Percentiles rank a stretch among this genome's conserved stretches.
These are phyloP conservation scores for Thraustochytrium striatum DNA, from an alignment of 352 stramenopile species.

Conservation along the genomic window DNA sequence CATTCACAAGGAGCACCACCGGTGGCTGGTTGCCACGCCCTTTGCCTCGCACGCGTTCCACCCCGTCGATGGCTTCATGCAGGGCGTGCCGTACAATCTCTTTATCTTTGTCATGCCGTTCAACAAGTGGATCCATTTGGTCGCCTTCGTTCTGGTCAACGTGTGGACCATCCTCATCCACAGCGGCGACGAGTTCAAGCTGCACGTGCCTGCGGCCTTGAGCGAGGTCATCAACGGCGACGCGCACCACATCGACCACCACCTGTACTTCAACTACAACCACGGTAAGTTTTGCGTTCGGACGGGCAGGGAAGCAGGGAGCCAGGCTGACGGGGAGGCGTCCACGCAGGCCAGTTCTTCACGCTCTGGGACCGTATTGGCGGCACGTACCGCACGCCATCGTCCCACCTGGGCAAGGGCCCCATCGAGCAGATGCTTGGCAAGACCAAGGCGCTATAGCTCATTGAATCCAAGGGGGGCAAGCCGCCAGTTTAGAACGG, in stretches of 20 bases:
- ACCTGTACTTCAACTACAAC: conserved; percentile 68
- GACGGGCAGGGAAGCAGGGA: too few species aligned
- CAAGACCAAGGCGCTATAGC: conserved; percentile 47
- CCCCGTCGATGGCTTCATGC: conserved; percentile 66
- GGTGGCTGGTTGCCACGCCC: conserved; percentile 67
- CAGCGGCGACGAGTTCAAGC: conserved; percentile 61
- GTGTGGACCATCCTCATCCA: conserved; percentile 75
- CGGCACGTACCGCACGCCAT: conserved; percentile 65
- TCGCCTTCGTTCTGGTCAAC: conserved; percentile 65
- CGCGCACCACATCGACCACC: conserved; percentile 65
- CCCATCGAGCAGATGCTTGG: conserved; percentile 47
- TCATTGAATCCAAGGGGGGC: too few species aligned
- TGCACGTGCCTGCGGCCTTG: conserved; percentile 58
- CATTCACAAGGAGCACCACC: conserved; percentile 71
- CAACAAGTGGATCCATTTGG: conserved; percentile 61
- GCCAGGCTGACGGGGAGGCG: too few species aligned
- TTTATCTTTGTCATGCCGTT: conserved; percentile 67
- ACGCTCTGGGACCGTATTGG: conserved; percentile 68
- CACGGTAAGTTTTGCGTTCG: too few species aligned
- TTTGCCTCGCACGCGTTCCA: conserved; percentile 71
- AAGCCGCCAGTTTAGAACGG: too few species aligned
- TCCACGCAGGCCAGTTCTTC: conserved; percentile 70
- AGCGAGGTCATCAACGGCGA: conserved; percentile 61
- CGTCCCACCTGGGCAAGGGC: conserved; percentile 30
- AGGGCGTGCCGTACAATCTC: conserved; percentile 66